Evolutionary conservation across 1,284 basidiomycete genomes (phyloP).

Genomic region (Polyporus tsugae): DNA sequence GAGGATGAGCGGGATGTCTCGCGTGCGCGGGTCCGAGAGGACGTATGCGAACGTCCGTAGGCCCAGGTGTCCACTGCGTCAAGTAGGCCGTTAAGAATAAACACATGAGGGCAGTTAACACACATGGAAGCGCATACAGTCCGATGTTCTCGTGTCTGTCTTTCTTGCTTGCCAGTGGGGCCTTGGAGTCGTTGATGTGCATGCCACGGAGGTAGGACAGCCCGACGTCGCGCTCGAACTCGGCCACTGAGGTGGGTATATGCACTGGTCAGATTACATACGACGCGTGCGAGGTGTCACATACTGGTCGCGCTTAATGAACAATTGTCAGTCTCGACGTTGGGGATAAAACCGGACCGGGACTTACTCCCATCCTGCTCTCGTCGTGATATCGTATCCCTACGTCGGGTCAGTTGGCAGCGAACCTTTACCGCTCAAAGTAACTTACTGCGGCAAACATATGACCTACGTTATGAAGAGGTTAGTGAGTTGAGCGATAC

Average conservation of each 20-base stretch:
- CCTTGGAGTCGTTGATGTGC: slow-evolving; percentile 89
- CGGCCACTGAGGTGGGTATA: slow-evolving; percentile 50
- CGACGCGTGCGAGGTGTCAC: not conserved
- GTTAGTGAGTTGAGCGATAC: not conserved
- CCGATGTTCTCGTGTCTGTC: slow-evolving; percentile 90
- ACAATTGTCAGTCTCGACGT: not conserved
- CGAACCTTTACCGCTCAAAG: not conserved
- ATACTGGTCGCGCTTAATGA: slow-evolving; percentile 19
- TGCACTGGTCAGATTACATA: not conserved
- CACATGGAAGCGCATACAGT: slow-evolving; percentile 54
- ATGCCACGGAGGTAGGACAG: slow-evolving; percentile 79
- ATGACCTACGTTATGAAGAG: slow-evolving; percentile 60
- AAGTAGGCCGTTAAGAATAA: not conserved
- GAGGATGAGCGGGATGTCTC: slow-evolving; percentile 80
- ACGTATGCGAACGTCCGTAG: slow-evolving; percentile 72
- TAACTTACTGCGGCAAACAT: slow-evolving; percentile 76
- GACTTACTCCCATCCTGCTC: slow-evolving; percentile 71
- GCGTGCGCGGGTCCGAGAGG: slow-evolving; percentile 73
- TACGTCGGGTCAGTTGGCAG: slow-evolving; percentile 35
- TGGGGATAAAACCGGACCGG: not conserved
- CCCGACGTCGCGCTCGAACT: slow-evolving; percentile 77
- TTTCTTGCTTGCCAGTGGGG: slow-evolving; percentile 65
- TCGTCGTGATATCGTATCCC: slow-evolving; percentile 84
- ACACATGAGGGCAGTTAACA: not conserved
- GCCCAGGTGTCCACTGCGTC: slow-evolving; percentile 69